Evolutionary conservation across 2,329 filamentous ascomycete species (phyloP), one percentile per base, ranked within the genome.

Genomic region (Phialemonium atrogriseum): DNA sequence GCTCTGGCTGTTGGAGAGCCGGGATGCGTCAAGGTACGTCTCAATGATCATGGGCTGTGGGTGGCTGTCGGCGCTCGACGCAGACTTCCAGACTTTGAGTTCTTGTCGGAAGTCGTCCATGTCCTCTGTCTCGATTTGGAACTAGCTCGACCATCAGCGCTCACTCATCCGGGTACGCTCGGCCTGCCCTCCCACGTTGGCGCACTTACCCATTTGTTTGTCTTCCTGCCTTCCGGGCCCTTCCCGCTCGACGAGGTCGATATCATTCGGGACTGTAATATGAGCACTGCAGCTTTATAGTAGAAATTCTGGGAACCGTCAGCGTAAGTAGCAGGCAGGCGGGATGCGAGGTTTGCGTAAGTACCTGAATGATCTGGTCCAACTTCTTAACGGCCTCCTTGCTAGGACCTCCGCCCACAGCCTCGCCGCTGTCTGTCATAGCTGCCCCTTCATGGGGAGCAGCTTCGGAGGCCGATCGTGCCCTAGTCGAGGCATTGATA

Each of bases 121-220:
- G 47, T 98, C 91, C 47, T 94, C 84, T 26, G 94, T 80, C 44
- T 94, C 83, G 45, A 95, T 78, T 64, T 94, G 93, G 60, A 95
- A 98, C 91, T 96, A 49, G 15, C 10, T 18, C 17, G 11, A 12
- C 14, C 17, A 8, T 17, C 9, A 28, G 27, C 5, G 17, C n/a
- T 14, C 10, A 5, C n/a, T 5, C 6, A 9, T 18, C 4, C 5
- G 7, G 15, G 10, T 10, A 13, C 4, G 5, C n/a, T 28, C n/a
- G 3, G 6, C 8, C 17, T 28, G 21, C 6, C 13, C 17, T 9
- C 14, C 17, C 13, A 15, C 15, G n/a, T 18, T 12, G 13, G 11
- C 9, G 15, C 19, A 65, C 80, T 40, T 71, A 89, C 86, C 85
- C 86, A 94, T 76, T 84, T 86, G 53, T 91, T 93, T 30, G 82